Evolutionary conservation across 2,329 filamentous ascomycete genomes (phyloP), one percentile per base, ranked within the genome.

Genomic region (Coniochaeta sp.): DNA sequence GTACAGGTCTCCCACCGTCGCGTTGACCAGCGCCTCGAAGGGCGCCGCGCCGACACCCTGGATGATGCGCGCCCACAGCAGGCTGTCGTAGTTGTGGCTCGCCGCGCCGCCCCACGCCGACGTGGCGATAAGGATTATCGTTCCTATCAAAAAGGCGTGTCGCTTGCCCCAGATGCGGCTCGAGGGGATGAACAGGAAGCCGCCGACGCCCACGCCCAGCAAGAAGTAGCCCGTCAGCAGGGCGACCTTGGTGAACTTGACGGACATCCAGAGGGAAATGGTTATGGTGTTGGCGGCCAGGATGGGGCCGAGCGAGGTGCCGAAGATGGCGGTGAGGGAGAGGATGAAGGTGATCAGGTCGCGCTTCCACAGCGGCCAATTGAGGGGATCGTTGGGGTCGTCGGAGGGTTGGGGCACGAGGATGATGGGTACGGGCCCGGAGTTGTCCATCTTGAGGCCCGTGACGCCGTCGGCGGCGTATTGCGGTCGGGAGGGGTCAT

Each of bases 121-220:
- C 52, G 86, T 87, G 40, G 79, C 73, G 40, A 95, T 78, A 60
- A 95, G 77, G 53, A 95, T 76, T 47, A 88, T 57, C 42, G 85
- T 84, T 7, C 90, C 91, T 2, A 95, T 60, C 24, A 96, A 70
- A 66, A 95, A 96, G 14, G 91, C 72, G 71, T 96, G 92, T 35
- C 91, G 80, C 69, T 96, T 96, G 33, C 92, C 92, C 88, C 89
- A 96, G 56, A 96, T 86, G 52, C 91, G 82, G 18, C 89, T 90
- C 1, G 86, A 89, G 0, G 92, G 89, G 3, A 96, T 91, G 68
- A 91, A 91, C 57, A 96, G 76, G 66, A 94, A 82, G 49, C 89
- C 91, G 1, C 87, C 86, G 13, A 90, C 73, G 10, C 89, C 91
- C 3, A 90, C 87, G 16, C 90, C 92, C 26, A 91, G 80, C 18